Percentiles rank a stretch among this genome's conserved stretches.
These are phyloP conservation scores for Pezicula neosporulosa DNA, from an alignment of 2,329 filamentous ascomycete genomes.

Conservation along the genomic window DNA sequence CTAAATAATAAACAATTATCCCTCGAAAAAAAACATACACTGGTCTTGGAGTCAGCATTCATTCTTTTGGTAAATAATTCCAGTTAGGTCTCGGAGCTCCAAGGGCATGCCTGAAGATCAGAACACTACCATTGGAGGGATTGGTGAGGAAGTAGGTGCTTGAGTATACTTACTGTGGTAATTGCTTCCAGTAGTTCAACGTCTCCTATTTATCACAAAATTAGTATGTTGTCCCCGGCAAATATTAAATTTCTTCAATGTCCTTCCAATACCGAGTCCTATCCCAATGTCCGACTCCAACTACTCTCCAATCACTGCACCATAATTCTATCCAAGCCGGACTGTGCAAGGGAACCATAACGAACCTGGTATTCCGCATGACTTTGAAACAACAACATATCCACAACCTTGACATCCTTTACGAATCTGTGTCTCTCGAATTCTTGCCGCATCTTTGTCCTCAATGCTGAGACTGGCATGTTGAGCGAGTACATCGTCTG, in stretches of 20 bases:
- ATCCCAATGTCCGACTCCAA: not conserved
- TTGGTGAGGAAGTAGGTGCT: too few species aligned
- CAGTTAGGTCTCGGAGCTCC: too few species aligned
- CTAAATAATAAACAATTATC: too few species aligned
- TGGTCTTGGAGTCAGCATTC: too few species aligned
- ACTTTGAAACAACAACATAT: conserved; percentile 87
- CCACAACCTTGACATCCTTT: conserved; percentile 81
- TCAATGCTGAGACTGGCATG: conserved; percentile 80
- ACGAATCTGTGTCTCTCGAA: conserved; percentile 96
- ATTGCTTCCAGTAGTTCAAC: conserved; percentile 98
- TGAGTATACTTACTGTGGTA: conserved; percentile 55
- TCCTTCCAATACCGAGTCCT: not conserved
- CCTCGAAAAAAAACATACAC: too few species aligned
- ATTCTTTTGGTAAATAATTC: too few species aligned
- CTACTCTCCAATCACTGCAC: too few species aligned
- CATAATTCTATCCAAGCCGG: not conserved
- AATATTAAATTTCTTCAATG: not conserved
- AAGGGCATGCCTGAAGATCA: too few species aligned
- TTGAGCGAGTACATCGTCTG: conserved; percentile 96
- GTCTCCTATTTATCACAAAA: conserved; percentile 65
- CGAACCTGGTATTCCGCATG: conserved; percentile 89
- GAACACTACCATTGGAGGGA: too few species aligned
- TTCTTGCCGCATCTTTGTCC: conserved; percentile 92
- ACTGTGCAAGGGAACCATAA: conserved; percentile 7
- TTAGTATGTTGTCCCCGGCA: not conserved